A percentile compares a stretch with the other conserved stretches of the same genome.
phyloP scores from a whole-genome alignment of 2,329 filamentous ascomycete genomes.

The Cordyceps pruinosa region DNA sequence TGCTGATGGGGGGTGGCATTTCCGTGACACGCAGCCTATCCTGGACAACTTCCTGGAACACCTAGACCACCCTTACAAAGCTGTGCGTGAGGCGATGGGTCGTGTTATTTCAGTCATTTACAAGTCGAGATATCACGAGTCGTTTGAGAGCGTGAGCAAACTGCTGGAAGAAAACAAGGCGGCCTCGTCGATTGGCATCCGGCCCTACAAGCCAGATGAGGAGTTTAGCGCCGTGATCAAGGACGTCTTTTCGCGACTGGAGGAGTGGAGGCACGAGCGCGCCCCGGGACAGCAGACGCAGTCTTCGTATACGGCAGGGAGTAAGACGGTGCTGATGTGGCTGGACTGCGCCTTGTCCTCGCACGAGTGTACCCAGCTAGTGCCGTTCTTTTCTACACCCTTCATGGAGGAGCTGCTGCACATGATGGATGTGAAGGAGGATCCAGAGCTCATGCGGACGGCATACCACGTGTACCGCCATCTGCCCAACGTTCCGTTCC shows the following conservation, averaged over 20 bases:
- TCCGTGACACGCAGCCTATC: slow-evolving; percentile 82
- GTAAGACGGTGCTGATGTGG: slow-evolving; percentile 94
- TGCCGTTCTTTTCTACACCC: slow-evolving; percentile 81
- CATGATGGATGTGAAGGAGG: slow-evolving; percentile 99
- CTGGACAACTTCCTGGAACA: slow-evolving; percentile 83
- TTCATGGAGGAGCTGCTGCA: slow-evolving; percentile 92
- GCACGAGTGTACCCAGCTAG: slow-evolving; percentile 84
- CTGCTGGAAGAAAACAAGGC: slow-evolving; percentile 73
- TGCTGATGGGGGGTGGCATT: slow-evolving; percentile 89
- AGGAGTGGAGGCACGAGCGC: slow-evolving; percentile 81
- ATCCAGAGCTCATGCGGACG: slow-evolving; percentile 86
- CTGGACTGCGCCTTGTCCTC: slow-evolving; percentile 85
- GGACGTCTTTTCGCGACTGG: slow-evolving; percentile 70
- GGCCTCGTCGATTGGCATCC: slow-evolving; percentile 73
- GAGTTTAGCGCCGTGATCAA: slow-evolving; percentile 68
- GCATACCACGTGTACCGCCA: slow-evolving; percentile 97
- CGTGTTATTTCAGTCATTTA: slow-evolving; percentile 82
- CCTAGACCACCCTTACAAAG: slow-evolving; percentile 96
- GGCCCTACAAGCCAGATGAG: slow-evolving; percentile 71
- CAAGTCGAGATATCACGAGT: slow-evolving; percentile 88
- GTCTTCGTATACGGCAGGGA: slow-evolving; percentile 88
- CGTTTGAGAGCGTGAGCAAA: slow-evolving; percentile 70
- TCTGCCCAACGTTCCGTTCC: slow-evolving; percentile 89
- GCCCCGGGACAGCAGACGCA: slow-evolving; percentile 85
- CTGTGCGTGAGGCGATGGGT: slow-evolving; percentile 90